Evolutionary conservation across 208 protist species (phyloP).

Genomic region (Wallacemonas sp.): DNA sequence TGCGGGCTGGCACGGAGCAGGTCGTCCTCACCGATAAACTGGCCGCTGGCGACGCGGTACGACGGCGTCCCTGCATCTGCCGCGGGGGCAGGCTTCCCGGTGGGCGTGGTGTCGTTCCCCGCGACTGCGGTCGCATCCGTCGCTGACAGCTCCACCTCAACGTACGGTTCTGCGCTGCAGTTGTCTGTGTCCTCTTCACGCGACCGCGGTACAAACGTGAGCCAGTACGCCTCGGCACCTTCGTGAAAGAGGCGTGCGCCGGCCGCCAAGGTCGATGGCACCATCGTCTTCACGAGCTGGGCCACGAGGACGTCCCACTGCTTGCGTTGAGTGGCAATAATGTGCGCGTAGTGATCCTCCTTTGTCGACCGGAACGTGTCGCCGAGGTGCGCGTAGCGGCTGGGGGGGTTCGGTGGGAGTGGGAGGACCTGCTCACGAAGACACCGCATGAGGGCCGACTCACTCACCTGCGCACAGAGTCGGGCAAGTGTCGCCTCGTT

Average conservation of each 20-base stretch:
- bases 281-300: constrained; percentile 20
- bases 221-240: constrained; percentile 15
- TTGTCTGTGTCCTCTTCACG: no score
- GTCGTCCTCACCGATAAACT: constrained; percentile 50
- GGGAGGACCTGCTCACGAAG: constrained; percentile 27
- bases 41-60: constrained; percentile 17
- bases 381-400: constrained; percentile 4
- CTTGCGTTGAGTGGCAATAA: constrained; percentile 17
- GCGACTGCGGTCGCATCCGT: neutral
- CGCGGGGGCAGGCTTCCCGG: neutral
- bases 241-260: constrained; percentile 15
- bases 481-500: neutral
- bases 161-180: no score
- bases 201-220: constrained; percentile 30
- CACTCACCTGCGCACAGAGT: neutral
- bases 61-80: neutral
- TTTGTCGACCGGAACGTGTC: constrained; percentile 29
- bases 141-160: neutral
- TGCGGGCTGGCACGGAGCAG: constrained; percentile 21
- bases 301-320: constrained; percentile 33
- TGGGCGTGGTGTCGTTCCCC: neutral
- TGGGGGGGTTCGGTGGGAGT: constrained; percentile 8
- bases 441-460: constrained; percentile 17
- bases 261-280: neutral
- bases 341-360: constrained; percentile 36